Percentiles rank a stretch among this genome's conserved stretches.
Conservation (phyloP, 179 eudicot genomes). For the Silene coronaria region DNA sequence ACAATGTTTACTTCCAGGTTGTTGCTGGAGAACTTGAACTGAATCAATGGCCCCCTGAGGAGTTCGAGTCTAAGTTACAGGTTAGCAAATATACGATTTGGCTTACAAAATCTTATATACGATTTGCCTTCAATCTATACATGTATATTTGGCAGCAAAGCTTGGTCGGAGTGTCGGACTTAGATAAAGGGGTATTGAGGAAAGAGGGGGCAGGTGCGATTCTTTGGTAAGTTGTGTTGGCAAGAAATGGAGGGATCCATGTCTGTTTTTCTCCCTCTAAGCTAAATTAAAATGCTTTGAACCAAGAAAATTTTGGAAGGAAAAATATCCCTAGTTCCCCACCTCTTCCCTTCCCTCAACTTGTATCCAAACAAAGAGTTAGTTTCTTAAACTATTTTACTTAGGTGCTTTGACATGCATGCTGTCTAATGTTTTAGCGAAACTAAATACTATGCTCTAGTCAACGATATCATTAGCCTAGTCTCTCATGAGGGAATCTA, state of each 20-base stretch:
- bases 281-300: no score
- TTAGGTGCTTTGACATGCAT: background rate
- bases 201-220: no score
- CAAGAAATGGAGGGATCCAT: no score
- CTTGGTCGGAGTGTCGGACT: background rate
- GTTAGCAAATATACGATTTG: slow-evolving; percentile 29
- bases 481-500: background rate
- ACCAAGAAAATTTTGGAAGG: no score
- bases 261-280: no score
- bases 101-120: no score
- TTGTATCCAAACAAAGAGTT: background rate
- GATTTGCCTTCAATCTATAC: background rate
- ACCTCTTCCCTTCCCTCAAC: background rate
- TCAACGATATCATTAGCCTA: background rate
- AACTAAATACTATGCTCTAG: background rate
- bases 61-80: slow-evolving; percentile 90
- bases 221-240: no score
- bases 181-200: background rate
- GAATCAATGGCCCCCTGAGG: slow-evolving; percentile 88
- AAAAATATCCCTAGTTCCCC: no score
- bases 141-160: background rate
- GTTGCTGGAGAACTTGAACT: slow-evolving; percentile 97
- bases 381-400: background rate
- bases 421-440: background rate
- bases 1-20: slow-evolving; percentile 51